Evolutionary conservation across 164 flowering plant species (phyloP).

Genomic region (Warburgia ugandensis): DNA sequence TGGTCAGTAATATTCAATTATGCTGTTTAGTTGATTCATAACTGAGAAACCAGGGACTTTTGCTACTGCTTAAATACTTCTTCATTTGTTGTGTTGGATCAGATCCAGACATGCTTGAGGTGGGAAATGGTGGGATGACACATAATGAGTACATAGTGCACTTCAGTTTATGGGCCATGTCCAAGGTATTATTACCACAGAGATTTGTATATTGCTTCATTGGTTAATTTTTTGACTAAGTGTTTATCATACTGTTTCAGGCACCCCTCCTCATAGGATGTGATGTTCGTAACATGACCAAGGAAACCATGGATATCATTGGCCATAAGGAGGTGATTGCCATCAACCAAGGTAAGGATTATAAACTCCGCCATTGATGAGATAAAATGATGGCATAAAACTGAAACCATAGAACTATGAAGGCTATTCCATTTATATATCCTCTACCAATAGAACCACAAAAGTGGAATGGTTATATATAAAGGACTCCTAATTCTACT

Average conservation of each 20-base stretch:
- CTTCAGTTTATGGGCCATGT: conserved; percentile 85
- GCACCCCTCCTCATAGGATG: conserved; percentile 92
- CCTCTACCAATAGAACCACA: too few relatives aligned
- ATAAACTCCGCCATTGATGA: not conserved
- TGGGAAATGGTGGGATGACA: conserved; percentile 95
- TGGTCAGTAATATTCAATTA: conserved; percentile 32
- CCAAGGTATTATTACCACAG: conserved; percentile 42
- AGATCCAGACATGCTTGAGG: conserved; percentile 98
- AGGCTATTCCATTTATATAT: not conserved
- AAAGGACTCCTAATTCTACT: not conserved
- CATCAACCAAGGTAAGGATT: conserved; percentile 59
- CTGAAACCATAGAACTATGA: not conserved
- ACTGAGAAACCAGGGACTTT: not conserved
- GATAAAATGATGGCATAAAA: not conserved
- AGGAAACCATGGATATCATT: conserved; percentile 60
- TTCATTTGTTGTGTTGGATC: conserved; percentile 5
- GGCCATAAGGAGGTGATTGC: conserved; percentile 71
- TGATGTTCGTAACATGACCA: conserved; percentile 56
- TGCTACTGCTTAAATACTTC: not conserved
- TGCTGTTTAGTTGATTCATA: not conserved
- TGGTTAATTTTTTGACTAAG: not conserved
- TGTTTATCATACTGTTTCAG: conserved; percentile 22
- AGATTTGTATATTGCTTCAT: not conserved
- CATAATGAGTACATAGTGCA: conserved; percentile 67
- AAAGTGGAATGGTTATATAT: too few relatives aligned